Evolutionary conservation across 495 filamentous ascomycete species (phyloP).

Genomic region (Pyrenula massariospora): DNA sequence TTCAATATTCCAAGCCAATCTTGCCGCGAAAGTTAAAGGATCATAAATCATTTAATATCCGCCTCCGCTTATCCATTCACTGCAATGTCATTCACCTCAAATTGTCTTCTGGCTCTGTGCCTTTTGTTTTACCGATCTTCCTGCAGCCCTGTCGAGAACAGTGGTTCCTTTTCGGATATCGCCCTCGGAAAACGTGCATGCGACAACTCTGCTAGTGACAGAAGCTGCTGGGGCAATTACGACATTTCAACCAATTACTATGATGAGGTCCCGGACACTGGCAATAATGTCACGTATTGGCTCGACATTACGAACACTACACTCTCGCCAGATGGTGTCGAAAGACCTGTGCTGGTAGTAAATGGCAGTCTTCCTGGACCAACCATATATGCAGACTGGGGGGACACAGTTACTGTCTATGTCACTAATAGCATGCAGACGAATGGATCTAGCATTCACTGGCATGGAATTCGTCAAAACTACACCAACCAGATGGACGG

Average conservation of each 20-base stretch:
- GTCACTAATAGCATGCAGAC: conserved; percentile 41
- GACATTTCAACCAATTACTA: conserved; percentile 33
- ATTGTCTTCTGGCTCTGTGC: not conserved
- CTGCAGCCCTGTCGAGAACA: not conserved
- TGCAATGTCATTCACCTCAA: not conserved
- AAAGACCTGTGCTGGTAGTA: conserved; percentile 24
- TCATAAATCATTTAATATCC: too few relatives aligned
- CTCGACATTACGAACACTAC: conserved; percentile 14
- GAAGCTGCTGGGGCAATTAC: conserved; percentile 22
- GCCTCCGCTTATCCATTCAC: too few relatives aligned
- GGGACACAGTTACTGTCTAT: conserved; percentile 42
- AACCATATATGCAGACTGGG: conserved; percentile 49
- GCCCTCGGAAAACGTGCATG: conserved; percentile 10
- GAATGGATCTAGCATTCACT: conserved; percentile 35
- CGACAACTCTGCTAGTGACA: conserved; percentile 21
- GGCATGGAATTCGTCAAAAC: conserved; percentile 33
- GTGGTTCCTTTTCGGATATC: not conserved
- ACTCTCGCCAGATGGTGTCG: conserved; percentile 35
- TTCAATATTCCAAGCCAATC: too few relatives aligned
- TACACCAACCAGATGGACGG: conserved; percentile 31
- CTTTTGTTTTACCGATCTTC: not conserved
- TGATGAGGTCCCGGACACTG: conserved; percentile 17
- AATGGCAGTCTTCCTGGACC: conserved; percentile 27
- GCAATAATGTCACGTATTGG: not conserved
- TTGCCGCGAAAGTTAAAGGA: too few relatives aligned